A percentile compares a stretch with the other conserved stretches of the same genome.
phyloP scores from a whole-genome alignment of 345 rosid species.

The Pseudoturritis turrita region DNA sequence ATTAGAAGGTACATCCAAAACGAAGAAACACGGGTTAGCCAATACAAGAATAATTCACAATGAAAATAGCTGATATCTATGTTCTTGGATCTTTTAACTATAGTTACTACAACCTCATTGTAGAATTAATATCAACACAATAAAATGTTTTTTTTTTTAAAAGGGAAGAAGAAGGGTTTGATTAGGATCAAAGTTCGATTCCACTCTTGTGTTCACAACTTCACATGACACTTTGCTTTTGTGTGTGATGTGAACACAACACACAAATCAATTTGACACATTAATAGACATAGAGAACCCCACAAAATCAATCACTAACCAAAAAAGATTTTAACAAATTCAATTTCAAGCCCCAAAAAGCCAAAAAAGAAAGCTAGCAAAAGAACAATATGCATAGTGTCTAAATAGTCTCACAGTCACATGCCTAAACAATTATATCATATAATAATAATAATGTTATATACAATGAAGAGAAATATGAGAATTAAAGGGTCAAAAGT shows the following conservation, averaged over 20 bases:
- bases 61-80: neutral
- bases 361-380: neutral
- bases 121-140: neutral
- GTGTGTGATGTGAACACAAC: slow-evolving; percentile 21
- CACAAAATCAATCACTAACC: slow-evolving; percentile 8
- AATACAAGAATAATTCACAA: slow-evolving; percentile 1
- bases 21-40: neutral
- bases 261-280: slow-evolving; percentile 29
- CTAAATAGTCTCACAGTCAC: slow-evolving; percentile 19
- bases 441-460: neutral
- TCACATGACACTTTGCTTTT: slow-evolving; percentile 18
- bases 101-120: neutral
- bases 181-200: slow-evolving; percentile 19
- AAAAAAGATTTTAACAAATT: neutral
- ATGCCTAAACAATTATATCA: neutral
- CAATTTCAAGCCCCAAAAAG: slow-evolving; percentile 21
- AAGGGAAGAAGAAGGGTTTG: neutral
- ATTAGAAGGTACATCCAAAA: slow-evolving; percentile 10
- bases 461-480: no score
- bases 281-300: neutral
- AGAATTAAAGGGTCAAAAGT: slow-evolving; percentile 5
- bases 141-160: no score
- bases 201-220: neutral
- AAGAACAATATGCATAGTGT: neutral
- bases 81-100: neutral